Evolutionary conservation across 139 green algal species (phyloP), one percentile per base, ranked within the genome.

Genomic region (Asterochloris sp.): DNA sequence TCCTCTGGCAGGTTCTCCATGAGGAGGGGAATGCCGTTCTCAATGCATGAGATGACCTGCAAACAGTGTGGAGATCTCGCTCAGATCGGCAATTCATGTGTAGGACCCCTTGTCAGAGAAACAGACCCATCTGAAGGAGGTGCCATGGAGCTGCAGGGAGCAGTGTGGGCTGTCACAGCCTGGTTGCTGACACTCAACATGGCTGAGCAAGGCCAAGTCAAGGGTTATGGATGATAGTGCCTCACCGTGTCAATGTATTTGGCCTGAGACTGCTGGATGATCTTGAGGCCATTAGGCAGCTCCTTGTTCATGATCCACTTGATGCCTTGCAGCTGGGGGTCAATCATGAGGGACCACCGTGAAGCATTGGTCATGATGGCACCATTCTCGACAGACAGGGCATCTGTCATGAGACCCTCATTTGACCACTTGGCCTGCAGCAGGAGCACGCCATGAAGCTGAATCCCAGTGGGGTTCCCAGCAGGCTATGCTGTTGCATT

Each of bases 251-350:
- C 93, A 15, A 98, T 91, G 86, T 96, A 98, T 78, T 95, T 96
- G 83, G 83, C 28, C 28, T 95, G 89, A 67, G 84, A 91, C 88
- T 97, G 91, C 86, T 97, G 95, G 74, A 97, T 90, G 80, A 98
- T 91, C n/a, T 93, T 86, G 29, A 98, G 82, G n/a, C 90, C 90
- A 47, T 92, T 87, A n/a, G 80, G 61, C 77, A 90, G 88, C 87
- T 98, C 95, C 10, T 87, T 80, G 79, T 91, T 93, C 38, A 91
- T 88, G 78, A 98, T 91, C 95, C 95, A 98, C 80, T 91, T 91
- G 87, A 97, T 95, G 76, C 94, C 95, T 88, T 96, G 86, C 85
- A 98, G 88, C 86, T 98, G 95, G 15, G 95, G 95, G 86, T 98
- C 95, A 62, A 98, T 96, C 86, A 98, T 93, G 26, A 98, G 88